Evolutionary conservation across 495 filamentous ascomycete species (phyloP).

Genomic region (Aspergillus funiculosus): DNA sequence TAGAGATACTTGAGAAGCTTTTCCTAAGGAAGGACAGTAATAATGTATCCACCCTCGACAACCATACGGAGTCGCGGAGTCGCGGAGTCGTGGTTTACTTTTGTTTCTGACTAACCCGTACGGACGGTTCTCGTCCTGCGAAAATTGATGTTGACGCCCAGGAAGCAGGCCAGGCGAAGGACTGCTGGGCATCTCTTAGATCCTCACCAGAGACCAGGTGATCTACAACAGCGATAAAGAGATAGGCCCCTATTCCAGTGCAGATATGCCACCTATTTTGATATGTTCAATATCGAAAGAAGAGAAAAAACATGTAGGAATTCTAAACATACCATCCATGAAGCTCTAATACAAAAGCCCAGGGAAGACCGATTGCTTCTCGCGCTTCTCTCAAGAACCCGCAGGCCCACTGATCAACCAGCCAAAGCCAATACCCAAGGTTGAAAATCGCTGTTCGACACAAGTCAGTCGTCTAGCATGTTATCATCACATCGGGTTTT

Average conservation of each 20-base stretch:
- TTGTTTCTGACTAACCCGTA: no score
- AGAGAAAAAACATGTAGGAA: conserved; percentile 1
- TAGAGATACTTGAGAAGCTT: no score
- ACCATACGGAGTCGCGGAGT: no score
- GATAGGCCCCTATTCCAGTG: conserved; percentile 44
- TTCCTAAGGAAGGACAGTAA: no score
- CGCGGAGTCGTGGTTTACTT: no score
- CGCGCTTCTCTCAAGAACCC: conserved; percentile 13
- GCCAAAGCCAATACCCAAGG: conserved; percentile 23
- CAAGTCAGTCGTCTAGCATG: conserved; percentile 6
- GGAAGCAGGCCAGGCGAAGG: conserved; percentile 16
- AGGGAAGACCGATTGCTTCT: conserved; percentile 32
- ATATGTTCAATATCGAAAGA: background rate
- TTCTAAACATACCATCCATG: conserved; percentile 53
- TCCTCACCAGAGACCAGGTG: background rate
- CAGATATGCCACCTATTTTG: conserved; percentile 48
- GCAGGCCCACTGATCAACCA: conserved; percentile 25
- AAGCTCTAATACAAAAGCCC: conserved; percentile 48
- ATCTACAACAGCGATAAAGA: conserved; percentile 21
- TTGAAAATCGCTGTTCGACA: conserved; percentile 21
- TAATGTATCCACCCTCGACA: no score
- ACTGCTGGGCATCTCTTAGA: background rate
- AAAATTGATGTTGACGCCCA: conserved; percentile 12
- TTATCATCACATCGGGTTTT: conserved; percentile 9
- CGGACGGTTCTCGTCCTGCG: no score